Evolutionary conservation across 2,329 filamentous ascomycete genomes (phyloP), one percentile per base, ranked within the genome.

Genomic region (Calonectria pseudoturangicola): DNA sequence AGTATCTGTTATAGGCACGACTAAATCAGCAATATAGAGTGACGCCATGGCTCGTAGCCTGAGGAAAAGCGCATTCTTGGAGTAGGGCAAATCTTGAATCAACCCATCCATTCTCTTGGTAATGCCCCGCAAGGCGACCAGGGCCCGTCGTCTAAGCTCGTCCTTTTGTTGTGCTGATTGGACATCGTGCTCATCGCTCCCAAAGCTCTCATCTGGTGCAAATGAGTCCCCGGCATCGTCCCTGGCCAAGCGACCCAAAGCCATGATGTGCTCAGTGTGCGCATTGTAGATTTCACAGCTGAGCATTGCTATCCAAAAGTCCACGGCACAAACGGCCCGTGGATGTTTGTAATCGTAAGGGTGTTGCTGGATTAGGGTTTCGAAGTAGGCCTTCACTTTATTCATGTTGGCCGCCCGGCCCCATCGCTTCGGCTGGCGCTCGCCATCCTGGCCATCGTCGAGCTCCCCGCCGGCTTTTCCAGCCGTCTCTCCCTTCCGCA

Each of bases 271-370:
- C 85, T 92, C 92, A 58, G 90, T 87, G 79, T 94, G 90, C 1
- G 92, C 87, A 73, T 93, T 91, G 81, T 95, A 96, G 65, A 98
- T 89, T 90, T 97, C 96, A 56, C 95, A 90, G 62, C 92, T 92
- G 77, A 96, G 92, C 85, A 98, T 90, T 16, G 93, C 93, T 16
- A 94, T 92, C 85, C 95, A 96, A 82, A 98, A 98, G 73, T 95
- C 92, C 45, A 94, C 81, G 13, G 94, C 92, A 75, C 91, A 93
- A 50, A 92, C 84, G 3, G 87, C 85, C 64, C 90, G 85, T 0
- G 92, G 91, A 6, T 88, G 87, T 72, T 87, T 87, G 78, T 90
- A 88, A 77, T 92, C 90, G 86, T 93, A 92, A 8, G 95, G 93
- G 83, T 96, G 90, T 80, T 95, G 93, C 76, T 95, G 88, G 64